Percentiles rank a stretch among this genome's conserved stretches.
Conservation (phyloP, 257 asterid genomes). For the Cordia subcordata region DNA sequence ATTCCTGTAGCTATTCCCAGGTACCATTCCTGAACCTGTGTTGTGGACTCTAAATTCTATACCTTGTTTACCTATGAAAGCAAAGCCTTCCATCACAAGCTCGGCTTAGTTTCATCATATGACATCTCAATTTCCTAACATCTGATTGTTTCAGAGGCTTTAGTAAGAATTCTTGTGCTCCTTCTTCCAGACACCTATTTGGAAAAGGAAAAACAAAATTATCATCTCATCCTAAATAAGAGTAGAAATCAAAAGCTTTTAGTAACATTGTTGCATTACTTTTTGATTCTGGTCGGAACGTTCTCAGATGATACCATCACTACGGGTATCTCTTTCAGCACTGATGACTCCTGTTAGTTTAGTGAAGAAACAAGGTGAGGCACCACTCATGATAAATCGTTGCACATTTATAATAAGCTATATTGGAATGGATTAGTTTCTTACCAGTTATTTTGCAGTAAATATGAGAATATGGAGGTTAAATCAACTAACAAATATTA, state of each 20-base stretch:
- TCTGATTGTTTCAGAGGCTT: constrained; percentile 43
- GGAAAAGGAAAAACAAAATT: background rate
- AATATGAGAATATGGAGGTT: too few relatives aligned
- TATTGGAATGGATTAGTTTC: too few relatives aligned
- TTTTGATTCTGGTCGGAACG: constrained; percentile 21
- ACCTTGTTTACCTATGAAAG: constrained; percentile 13
- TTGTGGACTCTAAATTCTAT: too few relatives aligned
- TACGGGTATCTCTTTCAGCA: constrained; percentile 32
- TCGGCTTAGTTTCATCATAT: constrained; percentile 18
- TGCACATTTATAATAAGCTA: background rate
- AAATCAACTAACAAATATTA: background rate
- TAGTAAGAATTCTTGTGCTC: constrained; percentile 33
- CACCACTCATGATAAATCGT: background rate
- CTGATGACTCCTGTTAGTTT: constrained; percentile 34
- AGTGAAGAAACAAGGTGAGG: background rate
- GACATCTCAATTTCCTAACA: constrained; percentile 30
- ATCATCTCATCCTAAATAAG: background rate
- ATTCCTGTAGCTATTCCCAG: background rate
- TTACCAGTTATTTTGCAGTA: background rate
- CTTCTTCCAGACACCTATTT: constrained; percentile 34
- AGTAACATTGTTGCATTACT: constrained; percentile 12
- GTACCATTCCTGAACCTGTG: background rate
- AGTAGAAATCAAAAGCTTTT: background rate
- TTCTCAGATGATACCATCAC: constrained; percentile 38
- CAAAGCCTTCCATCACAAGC: constrained; percentile 21